Evolutionary conservation across 1,284 basidiomycete species (phyloP).

Genomic region (Austroboletus olivaceoglutinosus): DNA sequence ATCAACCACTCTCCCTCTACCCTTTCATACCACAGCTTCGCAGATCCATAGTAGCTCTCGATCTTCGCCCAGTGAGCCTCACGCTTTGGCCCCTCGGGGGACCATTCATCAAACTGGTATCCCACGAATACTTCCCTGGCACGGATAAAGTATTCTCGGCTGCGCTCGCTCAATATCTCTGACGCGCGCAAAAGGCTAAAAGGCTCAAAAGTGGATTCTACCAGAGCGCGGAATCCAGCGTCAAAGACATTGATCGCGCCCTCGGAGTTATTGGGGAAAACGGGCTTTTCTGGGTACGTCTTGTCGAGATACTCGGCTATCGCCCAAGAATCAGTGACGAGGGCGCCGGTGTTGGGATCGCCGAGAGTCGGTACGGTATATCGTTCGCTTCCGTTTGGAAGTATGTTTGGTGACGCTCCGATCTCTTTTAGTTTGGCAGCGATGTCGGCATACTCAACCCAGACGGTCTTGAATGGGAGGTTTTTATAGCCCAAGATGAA

Average conservation of each 20-base stretch:
- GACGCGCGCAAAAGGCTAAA: slow-evolving; percentile 16
- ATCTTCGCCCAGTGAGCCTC: slow-evolving; percentile 22
- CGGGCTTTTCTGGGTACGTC: slow-evolving; percentile 40
- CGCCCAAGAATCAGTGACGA: slow-evolving; percentile 37
- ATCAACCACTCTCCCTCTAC: slow-evolving; percentile 25
- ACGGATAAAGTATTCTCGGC: slow-evolving; percentile 12
- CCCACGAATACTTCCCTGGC: background rate
- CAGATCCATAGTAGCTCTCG: slow-evolving; percentile 9
- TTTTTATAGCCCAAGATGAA: slow-evolving; percentile 31
- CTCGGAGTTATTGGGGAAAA: slow-evolving; percentile 36
- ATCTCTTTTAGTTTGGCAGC: slow-evolving; percentile 26
- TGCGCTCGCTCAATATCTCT: slow-evolving; percentile 22
- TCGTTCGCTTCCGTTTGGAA: slow-evolving; percentile 8
- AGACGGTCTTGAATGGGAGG: slow-evolving; percentile 31
- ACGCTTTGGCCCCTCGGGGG: slow-evolving; percentile 24
- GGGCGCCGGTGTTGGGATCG: slow-evolving; percentile 32
- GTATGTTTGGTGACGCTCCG: slow-evolving; percentile 24
- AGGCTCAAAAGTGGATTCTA: background rate
- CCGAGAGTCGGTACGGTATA: slow-evolving; percentile 37
- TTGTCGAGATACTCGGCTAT: slow-evolving; percentile 47
- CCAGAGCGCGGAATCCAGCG: slow-evolving; percentile 7
- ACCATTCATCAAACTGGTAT: slow-evolving; percentile 20
- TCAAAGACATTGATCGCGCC: slow-evolving; percentile 35
- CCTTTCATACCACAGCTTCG: slow-evolving; percentile 18
- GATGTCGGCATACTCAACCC: slow-evolving; percentile 33